Base-by-base conservation (phyloP, 179 eudicot genomes). In the Nepenthes alata region DNA sequence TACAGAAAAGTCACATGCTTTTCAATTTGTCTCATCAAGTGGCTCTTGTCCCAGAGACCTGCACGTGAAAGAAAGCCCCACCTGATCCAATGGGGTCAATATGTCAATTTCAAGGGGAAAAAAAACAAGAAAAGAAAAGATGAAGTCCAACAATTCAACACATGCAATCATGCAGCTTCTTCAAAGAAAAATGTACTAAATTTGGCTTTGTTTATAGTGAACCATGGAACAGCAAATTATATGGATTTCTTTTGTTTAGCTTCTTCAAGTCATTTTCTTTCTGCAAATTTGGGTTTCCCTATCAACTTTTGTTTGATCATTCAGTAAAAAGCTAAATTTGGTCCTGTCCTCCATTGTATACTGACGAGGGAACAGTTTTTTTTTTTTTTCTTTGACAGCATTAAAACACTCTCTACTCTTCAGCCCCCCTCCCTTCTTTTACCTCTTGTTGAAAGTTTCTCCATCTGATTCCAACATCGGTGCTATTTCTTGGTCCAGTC, bases 41-140 rank as follows among this genome's bases (percentile, higher is more conserved):
- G 97, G 75, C 97, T 91, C 72, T 91, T 91, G 75, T 91, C 97
- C 96, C 96, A 91, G 66, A 91, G 76, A 55, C 97, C 97, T 65
- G 97, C 96, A 67, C 97, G 94, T 14, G 96, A 91, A 66, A 91
- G 88, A 72, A 72, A 91, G 48, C 97, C 97, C 97, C 97, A 91
- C 85, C 97, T 91, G 76, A 57, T 75, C 64, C 48, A 53, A 58
- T 65, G 57, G 65, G 50, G 59, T 25, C 36, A 62, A 57, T n/a
- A 39, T 10, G 54, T 72, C 61, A 78, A 54, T 39, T 52, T 53
- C 64, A 64, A 39, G 56, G 44, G 6, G 44, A 73, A 65, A 47
- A 57, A 47, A 41, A 41, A 41, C 25, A 25, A 25, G 25, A 25
- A 25, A 25, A 25, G 25, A 25, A 0, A 25, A 25, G 25, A 25